These are phyloP conservation scores for Sequoiadendron giganteum DNA, from an alignment of 75 land plant genomes.

Conservation along the genomic window DNA sequence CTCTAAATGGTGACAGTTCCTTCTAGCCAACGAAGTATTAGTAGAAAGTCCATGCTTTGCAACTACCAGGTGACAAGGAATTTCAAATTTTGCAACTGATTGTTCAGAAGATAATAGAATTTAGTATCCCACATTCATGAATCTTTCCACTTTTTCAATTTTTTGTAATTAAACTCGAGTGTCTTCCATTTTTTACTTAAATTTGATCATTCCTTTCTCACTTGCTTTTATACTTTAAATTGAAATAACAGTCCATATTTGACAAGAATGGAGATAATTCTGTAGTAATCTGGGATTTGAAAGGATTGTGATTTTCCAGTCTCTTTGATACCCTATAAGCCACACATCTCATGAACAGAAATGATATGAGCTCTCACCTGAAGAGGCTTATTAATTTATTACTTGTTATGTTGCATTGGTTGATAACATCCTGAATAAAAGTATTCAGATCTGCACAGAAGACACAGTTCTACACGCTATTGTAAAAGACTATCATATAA, in stretches of 20 bases:
- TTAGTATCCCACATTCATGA: not conserved
- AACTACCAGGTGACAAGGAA: not conserved
- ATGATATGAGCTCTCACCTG: not conserved
- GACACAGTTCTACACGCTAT: not conserved
- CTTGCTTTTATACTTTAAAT: not conserved
- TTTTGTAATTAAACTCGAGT: not conserved
- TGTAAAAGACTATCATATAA: not conserved
- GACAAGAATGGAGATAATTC: not conserved
- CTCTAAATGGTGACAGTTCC: not conserved
- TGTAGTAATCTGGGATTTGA: not conserved
- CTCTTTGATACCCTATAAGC: not conserved
- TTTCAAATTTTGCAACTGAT: too few species aligned
- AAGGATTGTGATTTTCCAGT: not conserved
- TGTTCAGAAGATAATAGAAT: not conserved
- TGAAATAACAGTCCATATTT: not conserved
- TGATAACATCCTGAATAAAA: not conserved
- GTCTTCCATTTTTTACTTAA: not conserved
- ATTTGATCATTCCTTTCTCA: too few species aligned
- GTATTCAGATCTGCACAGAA: not conserved
- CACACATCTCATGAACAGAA: not conserved
- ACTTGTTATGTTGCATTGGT: not conserved
- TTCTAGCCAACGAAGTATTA: not conserved
- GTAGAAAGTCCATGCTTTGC: not conserved
- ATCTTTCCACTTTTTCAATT: not conserved
- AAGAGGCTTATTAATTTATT: not conserved